Conservation (phyloP, 257 asterid genomes). For the Salvia miltiorrhiza region DNA sequence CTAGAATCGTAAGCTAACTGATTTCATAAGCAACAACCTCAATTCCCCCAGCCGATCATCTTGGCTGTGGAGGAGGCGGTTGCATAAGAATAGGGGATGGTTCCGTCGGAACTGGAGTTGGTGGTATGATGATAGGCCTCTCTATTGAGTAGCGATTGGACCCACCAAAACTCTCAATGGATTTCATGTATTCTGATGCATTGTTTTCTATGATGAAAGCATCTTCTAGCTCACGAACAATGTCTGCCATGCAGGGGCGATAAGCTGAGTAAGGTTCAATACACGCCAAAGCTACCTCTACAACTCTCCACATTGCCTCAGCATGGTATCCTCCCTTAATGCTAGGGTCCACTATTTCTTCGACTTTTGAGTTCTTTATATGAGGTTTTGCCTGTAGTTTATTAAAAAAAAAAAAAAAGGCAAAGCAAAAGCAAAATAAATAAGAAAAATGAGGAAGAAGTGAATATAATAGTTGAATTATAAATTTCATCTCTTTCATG, state of each 20-base stretch:
- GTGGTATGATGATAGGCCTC: slow-evolving; percentile 59
- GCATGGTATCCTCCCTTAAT: slow-evolving; percentile 45
- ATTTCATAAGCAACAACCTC: slow-evolving; percentile 2
- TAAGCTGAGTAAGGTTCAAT: slow-evolving; percentile 79
- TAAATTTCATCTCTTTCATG: not conserved
- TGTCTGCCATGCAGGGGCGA: slow-evolving; percentile 78
- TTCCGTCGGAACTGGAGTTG: slow-evolving; percentile 48
- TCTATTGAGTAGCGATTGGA: slow-evolving; percentile 73
- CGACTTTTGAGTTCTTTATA: slow-evolving; percentile 68
- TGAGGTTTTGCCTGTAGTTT: slow-evolving; percentile 63
- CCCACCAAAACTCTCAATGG: slow-evolving; percentile 58
- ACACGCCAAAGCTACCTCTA: slow-evolving; percentile 88
- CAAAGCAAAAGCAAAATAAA: not conserved
- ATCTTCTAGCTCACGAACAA: slow-evolving; percentile 90
- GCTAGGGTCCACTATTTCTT: slow-evolving; percentile 48
- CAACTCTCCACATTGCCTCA: slow-evolving; percentile 51
- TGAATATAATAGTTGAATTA: not conserved
- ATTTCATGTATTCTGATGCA: slow-evolving; percentile 45
- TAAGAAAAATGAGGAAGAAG: not conserved
- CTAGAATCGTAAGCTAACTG: slow-evolving; percentile 9
- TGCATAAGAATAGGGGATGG: slow-evolving; percentile 42
- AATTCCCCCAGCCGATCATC: slow-evolving; percentile 32
- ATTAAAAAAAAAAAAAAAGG: not conserved
- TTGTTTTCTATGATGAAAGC: slow-evolving; percentile 54
- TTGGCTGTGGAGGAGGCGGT: slow-evolving; percentile 63